Evolutionary conservation across 257 asterid species (phyloP).

Genomic region (Solanum tacnaense): DNA sequence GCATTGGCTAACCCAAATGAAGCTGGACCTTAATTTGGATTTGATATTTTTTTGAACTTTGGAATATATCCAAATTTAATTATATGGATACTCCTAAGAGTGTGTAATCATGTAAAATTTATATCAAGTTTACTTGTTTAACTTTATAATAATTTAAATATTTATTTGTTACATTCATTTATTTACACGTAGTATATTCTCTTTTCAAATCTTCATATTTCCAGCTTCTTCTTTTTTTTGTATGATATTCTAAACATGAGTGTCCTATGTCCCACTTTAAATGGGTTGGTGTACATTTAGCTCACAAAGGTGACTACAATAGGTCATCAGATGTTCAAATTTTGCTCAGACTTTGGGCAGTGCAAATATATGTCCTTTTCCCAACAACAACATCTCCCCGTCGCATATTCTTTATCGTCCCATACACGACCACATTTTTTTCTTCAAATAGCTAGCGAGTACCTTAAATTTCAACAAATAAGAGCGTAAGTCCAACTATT

Average conservation of each 20-base stretch:
- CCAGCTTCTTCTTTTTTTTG: neutral
- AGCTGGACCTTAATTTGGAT: neutral
- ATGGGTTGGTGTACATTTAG: neutral
- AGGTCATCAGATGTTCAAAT: neutral
- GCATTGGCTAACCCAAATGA: neutral
- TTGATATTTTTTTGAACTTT: neutral
- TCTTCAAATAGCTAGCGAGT: neutral
- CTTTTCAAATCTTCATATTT: neutral
- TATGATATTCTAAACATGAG: neutral
- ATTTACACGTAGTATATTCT: neutral
- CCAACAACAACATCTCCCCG: slow-evolving; percentile 2
- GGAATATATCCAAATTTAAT: neutral
- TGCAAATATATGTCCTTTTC: slow-evolving; percentile 27
- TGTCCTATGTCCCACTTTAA: neutral
- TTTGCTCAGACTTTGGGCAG: slow-evolving; percentile 48
- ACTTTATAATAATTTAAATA: no score
- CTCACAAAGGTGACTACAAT: neutral
- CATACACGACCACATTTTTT: neutral
- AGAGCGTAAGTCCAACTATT: neutral
- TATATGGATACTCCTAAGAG: no score
- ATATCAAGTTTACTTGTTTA: no score
- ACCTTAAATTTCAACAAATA: neutral
- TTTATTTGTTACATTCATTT: no score
- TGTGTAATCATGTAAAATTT: no score
- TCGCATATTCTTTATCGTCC: neutral